Percentiles rank a stretch among this genome's conserved stretches.
phyloP scores from a whole-genome alignment of 495 filamentous ascomycete genomes.

The Neurospora sp. region DNA sequence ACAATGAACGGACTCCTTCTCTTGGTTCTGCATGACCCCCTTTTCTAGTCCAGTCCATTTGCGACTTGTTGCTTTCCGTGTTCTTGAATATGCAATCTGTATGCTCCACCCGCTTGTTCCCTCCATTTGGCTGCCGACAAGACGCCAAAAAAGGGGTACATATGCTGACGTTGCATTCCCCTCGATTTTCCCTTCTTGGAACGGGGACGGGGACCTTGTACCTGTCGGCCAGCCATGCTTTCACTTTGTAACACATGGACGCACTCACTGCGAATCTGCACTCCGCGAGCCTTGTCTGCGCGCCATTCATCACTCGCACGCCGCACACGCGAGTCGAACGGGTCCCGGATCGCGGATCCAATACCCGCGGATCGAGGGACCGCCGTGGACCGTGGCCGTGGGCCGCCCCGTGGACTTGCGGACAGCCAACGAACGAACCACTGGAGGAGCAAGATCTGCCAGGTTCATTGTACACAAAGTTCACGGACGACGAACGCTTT shows the following conservation, averaged over 20 bases:
- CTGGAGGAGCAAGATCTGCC: neutral
- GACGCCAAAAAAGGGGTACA: neutral
- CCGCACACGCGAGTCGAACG: neutral
- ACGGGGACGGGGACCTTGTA: neutral
- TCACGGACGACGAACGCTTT: neutral
- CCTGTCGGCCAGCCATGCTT: neutral
- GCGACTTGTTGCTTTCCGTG: neutral
- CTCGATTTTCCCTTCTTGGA: neutral
- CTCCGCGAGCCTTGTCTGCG: neutral
- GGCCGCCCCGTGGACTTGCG: neutral
- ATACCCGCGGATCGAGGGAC: neutral
- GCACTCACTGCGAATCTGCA: neutral
- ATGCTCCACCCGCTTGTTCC: neutral
- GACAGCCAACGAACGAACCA: neutral
- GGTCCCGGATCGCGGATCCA: neutral
- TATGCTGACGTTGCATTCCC: neutral
- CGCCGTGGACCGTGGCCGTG: neutral
- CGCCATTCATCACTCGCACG: neutral
- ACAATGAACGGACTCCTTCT: neutral
- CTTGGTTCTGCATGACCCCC: neutral
- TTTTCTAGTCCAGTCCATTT: neutral
- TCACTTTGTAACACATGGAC: neutral
- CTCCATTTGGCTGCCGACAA: neutral
- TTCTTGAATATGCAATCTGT: neutral
- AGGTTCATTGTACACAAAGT: too few relatives aligned